phyloP scores from a whole-genome alignment of 495 filamentous ascomycete species.

The Cercophora sp. region DNA sequence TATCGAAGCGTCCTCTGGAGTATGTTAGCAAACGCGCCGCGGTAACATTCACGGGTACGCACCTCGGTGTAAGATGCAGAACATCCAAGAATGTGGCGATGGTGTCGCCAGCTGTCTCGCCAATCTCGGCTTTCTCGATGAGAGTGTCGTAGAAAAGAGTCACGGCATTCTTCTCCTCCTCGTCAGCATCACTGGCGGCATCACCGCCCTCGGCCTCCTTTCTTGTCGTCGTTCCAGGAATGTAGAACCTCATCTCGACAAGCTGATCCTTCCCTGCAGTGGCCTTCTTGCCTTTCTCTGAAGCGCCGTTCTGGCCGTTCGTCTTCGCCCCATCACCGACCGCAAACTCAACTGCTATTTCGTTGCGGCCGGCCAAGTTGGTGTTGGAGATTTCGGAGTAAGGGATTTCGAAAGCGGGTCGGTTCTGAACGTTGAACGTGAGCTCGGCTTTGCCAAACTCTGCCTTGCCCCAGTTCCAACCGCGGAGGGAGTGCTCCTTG shows the following conservation, averaged over 20 bases:
- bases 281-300: slow-evolving; percentile 76
- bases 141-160: slow-evolving; percentile 94
- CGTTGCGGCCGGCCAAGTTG: slow-evolving; percentile 95
- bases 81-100: slow-evolving; percentile 97
- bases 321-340: slow-evolving; percentile 62
- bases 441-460: slow-evolving; percentile 96
- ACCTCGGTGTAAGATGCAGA: slow-evolving; percentile 94
- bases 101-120: slow-evolving; percentile 94
- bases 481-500: slow-evolving; percentile 89
- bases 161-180: slow-evolving; percentile 82
- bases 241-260: slow-evolving; percentile 98
- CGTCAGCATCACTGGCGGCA: slow-evolving; percentile 61
- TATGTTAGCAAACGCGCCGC: slow-evolving; percentile 29
- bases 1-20: slow-evolving; percentile 93
- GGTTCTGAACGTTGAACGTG: slow-evolving; percentile 93
- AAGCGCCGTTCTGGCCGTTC: slow-evolving; percentile 72
- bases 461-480: slow-evolving; percentile 99
- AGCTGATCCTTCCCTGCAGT: slow-evolving; percentile 85
- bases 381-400: slow-evolving; percentile 98
- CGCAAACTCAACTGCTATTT: slow-evolving; percentile 93
- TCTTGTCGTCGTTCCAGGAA: slow-evolving; percentile 83
- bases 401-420: slow-evolving; percentile 94
- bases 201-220: slow-evolving; percentile 78
- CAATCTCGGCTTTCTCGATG: slow-evolving; percentile 99
- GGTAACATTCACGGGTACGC: too few relatives aligned